Base-by-base conservation (phyloP, 2,329 filamentous ascomycete genomes). In the Aspergillus versicolor region DNA sequence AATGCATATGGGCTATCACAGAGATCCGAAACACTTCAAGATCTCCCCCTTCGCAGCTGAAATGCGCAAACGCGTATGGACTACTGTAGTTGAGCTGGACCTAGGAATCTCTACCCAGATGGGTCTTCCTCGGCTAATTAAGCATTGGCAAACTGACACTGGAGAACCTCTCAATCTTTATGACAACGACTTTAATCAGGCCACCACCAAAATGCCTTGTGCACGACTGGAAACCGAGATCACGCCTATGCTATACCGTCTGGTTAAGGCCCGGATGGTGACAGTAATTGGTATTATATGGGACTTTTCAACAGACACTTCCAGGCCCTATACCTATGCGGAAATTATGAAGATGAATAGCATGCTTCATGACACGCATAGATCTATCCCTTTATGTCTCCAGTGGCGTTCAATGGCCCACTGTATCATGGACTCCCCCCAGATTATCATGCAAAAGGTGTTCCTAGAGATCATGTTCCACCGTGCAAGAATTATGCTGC, bases 1-100 rank as follows among this genome's bases (percentile, higher is more conserved):
- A 2, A 83, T 84, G 76, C 75, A 81, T 22, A 84, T 84, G 80
- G 84, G 83, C n/a, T 80, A 84, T 59, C 83, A 85, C 67, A 76
- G 83, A 40, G 84, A 86, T 63, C 74, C 82, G 11, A 74, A 67
- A 3, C 77, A 80, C 21, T 81, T 81, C 61, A 69, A 79, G 2
- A 79, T 85, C 46, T 75, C 79, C 1, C 73, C 78, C 1, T 84
- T 84, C 56, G 76, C 81, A 56, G 82, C 79, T 13, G 84, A 86
- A 68, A 82, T 78, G 66, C 65, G 76, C 32, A 64, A 75, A 5
- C 70, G 76, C 7, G 53, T 71, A 4, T 78, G 76, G 75, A 61
- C 67, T 4, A 64, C 66, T 11, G 61, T 74, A 6, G 61, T 67
- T 15, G 83, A 87, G 66, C 75, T 87, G 45, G 86, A 88, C 63